A percentile compares a stretch with the other conserved stretches of the same genome.
Conservation (phyloP, 208 protist species). For the Phytomonas francai region DNA sequence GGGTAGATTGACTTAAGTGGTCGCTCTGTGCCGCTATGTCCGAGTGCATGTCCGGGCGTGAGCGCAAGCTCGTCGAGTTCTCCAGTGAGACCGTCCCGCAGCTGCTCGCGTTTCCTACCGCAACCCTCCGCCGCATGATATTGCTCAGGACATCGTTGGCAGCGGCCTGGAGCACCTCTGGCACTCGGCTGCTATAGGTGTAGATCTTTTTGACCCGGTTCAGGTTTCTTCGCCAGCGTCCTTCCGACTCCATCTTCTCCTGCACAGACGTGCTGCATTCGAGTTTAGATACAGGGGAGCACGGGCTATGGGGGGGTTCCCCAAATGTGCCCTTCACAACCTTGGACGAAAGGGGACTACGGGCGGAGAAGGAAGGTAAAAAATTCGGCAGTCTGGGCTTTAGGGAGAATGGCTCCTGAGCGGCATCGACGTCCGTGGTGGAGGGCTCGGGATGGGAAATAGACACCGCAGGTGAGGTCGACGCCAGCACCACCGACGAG, state of each 20-base stretch:
- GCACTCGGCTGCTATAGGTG: background rate
- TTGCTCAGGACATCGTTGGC: constrained; percentile 50
- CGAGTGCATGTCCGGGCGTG: background rate
- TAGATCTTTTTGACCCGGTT: background rate
- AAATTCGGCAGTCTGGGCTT: background rate
- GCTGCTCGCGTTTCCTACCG: too few relatives aligned
- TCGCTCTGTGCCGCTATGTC: background rate
- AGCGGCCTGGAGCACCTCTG: constrained; percentile 39
- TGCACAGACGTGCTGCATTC: background rate
- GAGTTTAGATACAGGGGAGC: background rate
- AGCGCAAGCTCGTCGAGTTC: background rate
- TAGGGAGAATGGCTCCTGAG: background rate
- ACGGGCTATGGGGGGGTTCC: background rate
- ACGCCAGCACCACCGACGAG: background rate
- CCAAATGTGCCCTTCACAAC: background rate
- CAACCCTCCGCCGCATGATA: constrained; percentile 6
- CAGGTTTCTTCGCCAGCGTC: background rate
- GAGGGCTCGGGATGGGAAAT: background rate
- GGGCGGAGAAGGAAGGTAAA: background rate
- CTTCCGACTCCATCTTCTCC: background rate
- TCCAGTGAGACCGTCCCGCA: background rate
- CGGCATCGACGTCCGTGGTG: background rate
- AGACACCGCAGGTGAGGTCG: background rate
- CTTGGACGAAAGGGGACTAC: background rate
- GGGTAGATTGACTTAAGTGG: background rate